Conservation (phyloP, 2,329 filamentous ascomycete genomes). For the Myriosclerotinia scirpicola region DNA sequence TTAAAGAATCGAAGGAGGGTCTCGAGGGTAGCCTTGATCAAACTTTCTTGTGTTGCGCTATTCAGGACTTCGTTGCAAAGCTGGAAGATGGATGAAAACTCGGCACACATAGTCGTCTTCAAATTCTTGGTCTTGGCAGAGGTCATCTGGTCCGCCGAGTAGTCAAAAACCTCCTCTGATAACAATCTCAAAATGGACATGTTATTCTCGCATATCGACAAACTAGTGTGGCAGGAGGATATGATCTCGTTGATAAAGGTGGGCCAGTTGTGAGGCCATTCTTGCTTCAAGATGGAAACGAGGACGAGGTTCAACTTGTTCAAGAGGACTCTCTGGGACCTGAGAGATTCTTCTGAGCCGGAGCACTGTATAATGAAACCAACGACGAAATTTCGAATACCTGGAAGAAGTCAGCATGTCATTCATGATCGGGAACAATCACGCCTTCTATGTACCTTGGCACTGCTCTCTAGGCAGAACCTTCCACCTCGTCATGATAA, state of each 20-base stretch:
- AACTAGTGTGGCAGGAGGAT: constrained; percentile 87
- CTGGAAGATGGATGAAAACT: constrained; percentile 98
- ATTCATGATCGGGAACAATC: not conserved
- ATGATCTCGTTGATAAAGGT: constrained; percentile 99
- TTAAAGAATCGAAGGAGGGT: constrained; percentile 95
- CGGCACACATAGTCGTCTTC: constrained; percentile 97
- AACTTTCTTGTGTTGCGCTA: constrained; percentile 80
- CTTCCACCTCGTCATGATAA: constrained; percentile 99
- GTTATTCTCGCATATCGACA: constrained; percentile 99
- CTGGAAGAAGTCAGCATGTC: constrained; percentile 48
- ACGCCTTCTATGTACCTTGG: constrained; percentile 59
- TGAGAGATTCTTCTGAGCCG: constrained; percentile 82
- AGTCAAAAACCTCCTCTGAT: constrained; percentile 98
- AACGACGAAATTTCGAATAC: constrained; percentile 98
- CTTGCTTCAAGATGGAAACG: constrained; percentile 96
- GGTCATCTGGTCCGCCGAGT: constrained; percentile 99
- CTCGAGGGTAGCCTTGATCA: constrained; percentile 95
- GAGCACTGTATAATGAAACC: constrained; percentile 97
- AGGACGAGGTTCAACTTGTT: constrained; percentile 99
- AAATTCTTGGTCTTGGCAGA: constrained; percentile 93
- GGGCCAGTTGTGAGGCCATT: constrained; percentile 99
- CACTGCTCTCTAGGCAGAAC: constrained; percentile 94
- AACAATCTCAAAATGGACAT: constrained; percentile 96
- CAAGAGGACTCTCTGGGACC: constrained; percentile 80
- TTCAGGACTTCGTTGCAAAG: constrained; percentile 94